Percentiles rank a stretch among this genome's conserved stretches.
Evolutionary conservation across 2,329 filamentous ascomycete genomes (phyloP).

Genomic region (Cladosporium austrohemisphaericum): DNA sequence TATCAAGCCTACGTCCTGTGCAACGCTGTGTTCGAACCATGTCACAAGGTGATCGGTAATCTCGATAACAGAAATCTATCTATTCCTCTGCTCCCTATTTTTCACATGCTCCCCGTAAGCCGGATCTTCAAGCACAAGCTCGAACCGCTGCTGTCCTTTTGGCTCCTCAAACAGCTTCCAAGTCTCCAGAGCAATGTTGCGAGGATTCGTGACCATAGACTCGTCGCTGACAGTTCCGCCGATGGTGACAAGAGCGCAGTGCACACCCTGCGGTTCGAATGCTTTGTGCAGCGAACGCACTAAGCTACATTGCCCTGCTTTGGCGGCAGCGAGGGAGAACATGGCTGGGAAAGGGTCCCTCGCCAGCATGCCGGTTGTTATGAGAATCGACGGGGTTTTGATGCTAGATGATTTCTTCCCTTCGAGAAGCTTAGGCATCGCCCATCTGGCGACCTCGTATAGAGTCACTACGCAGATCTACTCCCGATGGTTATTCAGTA

Average conservation of each 20-base stretch:
- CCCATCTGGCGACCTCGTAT: conserved; percentile 44
- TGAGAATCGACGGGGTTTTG: conserved; percentile 42
- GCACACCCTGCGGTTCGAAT: conserved; percentile 40
- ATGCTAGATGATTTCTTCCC: conserved; percentile 20
- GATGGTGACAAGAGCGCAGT: conserved; percentile 45
- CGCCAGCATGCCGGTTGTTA: conserved; percentile 46
- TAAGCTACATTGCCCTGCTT: conserved; percentile 50
- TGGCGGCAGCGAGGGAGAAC: conserved; percentile 47
- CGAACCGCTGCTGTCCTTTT: not conserved
- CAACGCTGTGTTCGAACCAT: no score
- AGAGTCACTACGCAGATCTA: conserved; percentile 41
- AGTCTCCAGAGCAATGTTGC: conserved; percentile 41
- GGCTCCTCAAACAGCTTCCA: conserved; percentile 35
- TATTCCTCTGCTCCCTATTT: not conserved
- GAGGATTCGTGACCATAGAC: conserved; percentile 40
- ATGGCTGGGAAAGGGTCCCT: conserved; percentile 43
- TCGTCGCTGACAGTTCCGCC: conserved; percentile 40
- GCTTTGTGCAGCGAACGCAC: conserved; percentile 41
- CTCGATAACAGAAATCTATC: no score
- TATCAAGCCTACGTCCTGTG: no score
- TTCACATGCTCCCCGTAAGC: not conserved
- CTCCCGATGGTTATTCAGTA: no score
- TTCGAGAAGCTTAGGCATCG: conserved; percentile 39
- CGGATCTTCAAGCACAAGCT: not conserved
- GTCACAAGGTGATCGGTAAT: no score